phyloP scores from a whole-genome alignment of 495 filamentous ascomycete species.

The Oidiodendron maius region DNA sequence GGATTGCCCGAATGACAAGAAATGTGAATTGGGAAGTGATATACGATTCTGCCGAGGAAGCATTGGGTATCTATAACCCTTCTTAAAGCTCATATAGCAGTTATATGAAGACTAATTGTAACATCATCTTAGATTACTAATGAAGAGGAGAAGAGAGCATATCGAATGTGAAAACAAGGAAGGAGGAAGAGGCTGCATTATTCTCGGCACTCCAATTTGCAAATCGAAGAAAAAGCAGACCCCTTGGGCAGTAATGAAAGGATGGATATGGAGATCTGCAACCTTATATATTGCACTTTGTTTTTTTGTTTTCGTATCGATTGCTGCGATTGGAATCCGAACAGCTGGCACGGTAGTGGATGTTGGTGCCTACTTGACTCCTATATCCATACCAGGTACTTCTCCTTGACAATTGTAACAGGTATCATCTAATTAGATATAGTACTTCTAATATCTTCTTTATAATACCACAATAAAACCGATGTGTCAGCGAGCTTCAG shows the following conservation, averaged over 20 bases:
- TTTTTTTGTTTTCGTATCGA: too few relatives aligned
- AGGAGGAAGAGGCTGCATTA: constrained; percentile 43
- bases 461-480: too few relatives aligned
- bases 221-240: not conserved
- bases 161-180: constrained; percentile 46
- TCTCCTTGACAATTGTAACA: too few relatives aligned
- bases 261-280: not conserved
- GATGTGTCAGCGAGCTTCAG: too few relatives aligned
- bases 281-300: not conserved
- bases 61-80: constrained; percentile 30
- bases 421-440: too few relatives aligned
- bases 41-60: constrained; percentile 46
- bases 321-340: too few relatives aligned
- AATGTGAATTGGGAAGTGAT: constrained; percentile 47
- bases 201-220: constrained; percentile 33
- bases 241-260: not conserved
- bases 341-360: too few relatives aligned
- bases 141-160: constrained; percentile 47
- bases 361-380: too few relatives aligned
- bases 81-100: not conserved
- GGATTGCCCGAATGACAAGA: constrained; percentile 41
- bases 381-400: too few relatives aligned
- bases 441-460: too few relatives aligned
- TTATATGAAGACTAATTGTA: not conserved
- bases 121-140: constrained; percentile 32